Base-by-base conservation (phyloP, 148 eudicot species). In the Rhododendron molle region DNA sequence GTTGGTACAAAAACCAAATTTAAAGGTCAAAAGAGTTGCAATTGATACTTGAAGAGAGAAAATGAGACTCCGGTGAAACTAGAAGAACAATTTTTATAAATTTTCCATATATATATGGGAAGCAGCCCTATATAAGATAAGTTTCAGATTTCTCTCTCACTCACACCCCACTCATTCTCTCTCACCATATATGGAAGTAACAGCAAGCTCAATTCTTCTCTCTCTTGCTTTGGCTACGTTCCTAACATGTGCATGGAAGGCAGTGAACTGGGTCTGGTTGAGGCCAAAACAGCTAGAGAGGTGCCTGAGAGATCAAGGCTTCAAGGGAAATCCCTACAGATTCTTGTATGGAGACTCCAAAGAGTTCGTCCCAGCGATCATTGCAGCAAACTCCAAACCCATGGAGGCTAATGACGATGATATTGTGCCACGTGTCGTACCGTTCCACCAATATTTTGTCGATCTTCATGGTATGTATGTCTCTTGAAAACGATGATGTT, bases 251-350 rank as follows among this genome's bases (percentile, higher is more conserved):
- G 80, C 28, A 74, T 52, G 86, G 86, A 74, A 44, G 52, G 67
- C 77, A 50, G 34, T 90, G 82, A 84, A 82, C 5, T 86, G 88
- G 83, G 38, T 88, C 2, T 90, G 89, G 88, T 78, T 90, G 38
- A 88, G 81, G 56, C 91, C 88, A 18, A 88, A 76, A 87, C 83
- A 72, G 73, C 77, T 88, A 36, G 90, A 90, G 83, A 88, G 40
- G 83, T 52, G 43, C 13, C 72, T 90, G 21, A 86, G 88, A 86
- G 46, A 82, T 77, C 91, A 88, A 82, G 91, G 91, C 50, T 81
- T 88, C 23, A 78, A 85, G 36, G 91, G 90, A 15, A 88, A 88
- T 81, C 76, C 89, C 7, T 90, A 90, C 86, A 81, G 79, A 71
- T 44, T 86, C 8, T 72, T 87, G n/a, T 30, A 84, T 23, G 92